Evolutionary conservation across 2,329 filamentous ascomycete species (phyloP), one percentile per base, ranked within the genome.

Genomic region (Lachnellula subtilissima): DNA sequence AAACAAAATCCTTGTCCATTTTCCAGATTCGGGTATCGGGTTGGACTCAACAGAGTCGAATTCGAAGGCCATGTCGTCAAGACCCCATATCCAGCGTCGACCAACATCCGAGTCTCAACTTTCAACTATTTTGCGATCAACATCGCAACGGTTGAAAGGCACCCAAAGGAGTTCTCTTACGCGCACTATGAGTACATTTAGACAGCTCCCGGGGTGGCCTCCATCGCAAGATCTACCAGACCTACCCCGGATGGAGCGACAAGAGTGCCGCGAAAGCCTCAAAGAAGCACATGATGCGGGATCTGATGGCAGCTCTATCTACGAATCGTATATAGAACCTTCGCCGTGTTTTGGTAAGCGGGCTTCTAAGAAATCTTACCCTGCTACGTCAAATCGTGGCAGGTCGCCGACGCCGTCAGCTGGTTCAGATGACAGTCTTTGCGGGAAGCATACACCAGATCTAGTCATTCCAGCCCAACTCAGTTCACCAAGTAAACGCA

Each of bases 381-480:
- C 45, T 40, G 43, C 52, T 25, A 42, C 52, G 12, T 35, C 45
- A 22, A 51, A 55, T 17, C 45, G 47, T 42, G 46, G 45, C 5
- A 54, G 35, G 19, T 64, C 62, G 5, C 58, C 59, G 3, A 52
- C 60, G 5, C 53, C 58, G 22, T 66, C 62, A 2, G 40, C 39
- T 17, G 53, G 52, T 4, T 66, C 64, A 39, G 57, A 57, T 5
- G 65, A 69, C 42, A 67, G 66, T 53, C 52, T 69, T 28, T 66
- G 59, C 53, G 50, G 51, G 3, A 52, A 48, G 0, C 23, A 61
- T 2, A 63, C 55, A 5, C 56, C 61, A 2, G 66, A 67, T 42
- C 23, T 61, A 32, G 45, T 65, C 5, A 61, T 66, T 8, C 60
- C 62, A 11, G 55, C 53, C 9, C 42, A 56, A 3, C 59, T 69